Conservation (phyloP, 2,329 filamentous ascomycete species). For the Penicillium sp. region DNA sequence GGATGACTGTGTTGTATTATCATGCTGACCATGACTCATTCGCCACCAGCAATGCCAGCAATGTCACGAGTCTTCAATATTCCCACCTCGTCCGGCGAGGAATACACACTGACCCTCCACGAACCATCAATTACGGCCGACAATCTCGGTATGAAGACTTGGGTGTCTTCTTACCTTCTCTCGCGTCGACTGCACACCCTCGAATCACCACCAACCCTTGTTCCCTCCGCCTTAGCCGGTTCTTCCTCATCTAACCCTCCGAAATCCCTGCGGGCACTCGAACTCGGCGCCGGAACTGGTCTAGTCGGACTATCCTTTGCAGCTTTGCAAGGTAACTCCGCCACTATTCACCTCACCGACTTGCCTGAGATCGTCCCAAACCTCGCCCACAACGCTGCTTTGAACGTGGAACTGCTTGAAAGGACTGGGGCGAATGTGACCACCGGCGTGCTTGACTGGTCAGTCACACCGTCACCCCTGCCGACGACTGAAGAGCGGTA, state of each 20-base stretch:
- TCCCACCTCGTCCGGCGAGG: constrained; percentile 41
- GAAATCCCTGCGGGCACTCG: constrained; percentile 52
- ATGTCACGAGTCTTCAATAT: constrained; percentile 61
- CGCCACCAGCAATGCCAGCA: constrained; percentile 55
- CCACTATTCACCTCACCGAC: constrained; percentile 72
- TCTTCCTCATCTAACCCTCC: constrained; percentile 19
- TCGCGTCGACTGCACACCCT: constrained; percentile 61
- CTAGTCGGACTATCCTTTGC: constrained; percentile 85
- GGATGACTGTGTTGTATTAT: not conserved
- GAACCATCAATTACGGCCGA: constrained; percentile 88
- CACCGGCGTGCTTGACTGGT: constrained; percentile 72
- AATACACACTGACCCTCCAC: constrained; percentile 66
- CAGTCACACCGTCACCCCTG: constrained; percentile 30
- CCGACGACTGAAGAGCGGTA: constrained; percentile 38
- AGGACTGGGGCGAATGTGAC: constrained; percentile 55
- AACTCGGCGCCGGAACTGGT: constrained; percentile 86
- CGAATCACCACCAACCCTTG: constrained; percentile 31
- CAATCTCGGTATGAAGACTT: constrained; percentile 88
- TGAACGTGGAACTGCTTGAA: constrained; percentile 58
- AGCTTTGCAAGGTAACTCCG: constrained; percentile 55
- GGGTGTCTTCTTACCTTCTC: constrained; percentile 85
- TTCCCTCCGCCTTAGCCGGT: constrained; percentile 26
- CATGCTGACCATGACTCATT: constrained; percentile 14
- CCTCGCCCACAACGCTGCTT: constrained; percentile 65
- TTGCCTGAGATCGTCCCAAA: constrained; percentile 80